Base-by-base conservation (phyloP, 352 stramenopile species). In the Thraustotheca clavata region DNA sequence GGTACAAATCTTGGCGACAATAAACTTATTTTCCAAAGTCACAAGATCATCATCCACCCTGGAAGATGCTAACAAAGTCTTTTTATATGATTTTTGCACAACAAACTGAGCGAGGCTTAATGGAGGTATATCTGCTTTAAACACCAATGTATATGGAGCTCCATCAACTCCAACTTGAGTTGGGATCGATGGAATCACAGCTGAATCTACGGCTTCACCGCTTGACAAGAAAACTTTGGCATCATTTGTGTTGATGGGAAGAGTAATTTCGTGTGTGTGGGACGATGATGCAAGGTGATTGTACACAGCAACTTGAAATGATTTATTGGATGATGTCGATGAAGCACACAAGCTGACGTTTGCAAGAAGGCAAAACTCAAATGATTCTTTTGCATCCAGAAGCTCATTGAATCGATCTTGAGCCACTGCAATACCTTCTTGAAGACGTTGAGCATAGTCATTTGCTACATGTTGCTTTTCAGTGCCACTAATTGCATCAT, bases 401-500 rank as follows among this genome's bases (percentile, higher is more conserved):
- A 91, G 71, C 3, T 88, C 73, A 39, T 89, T 88, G 65, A 91
- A 47, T 40, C 79, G 75, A 67, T 87, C 86, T 52, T 86, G 66
- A 0, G 79, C 77, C 11, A 81, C 67, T 4, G 87, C 67, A 49
- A 91, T 75, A 18, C 91, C 93, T 55, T 88, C 79, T 35, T 93
- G 83, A 33, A 99, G 78, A 36, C 88, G 79, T 48, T 97, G 87
- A 1, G 86, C 76, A 62, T 99, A 99, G 75, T 99, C 96, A 67
- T 98, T 81, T 0, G 94, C 83, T 0, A 99, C 95, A 35, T 81
- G 82, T 70, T 98, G 95, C 69, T 98, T 98, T 52, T 96, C 87
- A 6, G 94, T 98, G 48, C 96, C 96, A 3, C 90, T 92, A 4
- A 99, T 79, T 33, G 80, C 94, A 67, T 99, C 96, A 68, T 99